Evolutionary conservation across 805 yeast genomes (phyloP), one percentile per base, ranked within the genome.

Genomic region (Kluyveromyces siamensis): DNA sequence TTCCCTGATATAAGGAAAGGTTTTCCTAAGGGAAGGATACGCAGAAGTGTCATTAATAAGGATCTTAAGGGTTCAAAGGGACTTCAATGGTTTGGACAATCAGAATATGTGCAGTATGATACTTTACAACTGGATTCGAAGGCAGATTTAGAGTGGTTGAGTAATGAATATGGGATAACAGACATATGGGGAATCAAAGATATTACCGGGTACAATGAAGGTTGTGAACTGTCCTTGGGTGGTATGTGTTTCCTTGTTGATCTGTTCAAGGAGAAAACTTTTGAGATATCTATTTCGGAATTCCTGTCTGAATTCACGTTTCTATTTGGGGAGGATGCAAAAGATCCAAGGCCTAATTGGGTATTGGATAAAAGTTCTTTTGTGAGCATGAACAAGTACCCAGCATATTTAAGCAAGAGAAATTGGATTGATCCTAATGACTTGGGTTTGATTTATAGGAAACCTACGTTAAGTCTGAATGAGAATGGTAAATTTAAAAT

Each of bases 261-360:
- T 3, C 6, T 16, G 18, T 21, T 43, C 27, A 17, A 33, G 5
- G 17, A 36, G n/a, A n/a, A 16, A 7, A 16, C 6, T 16, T 43
- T 43, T 37, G 39, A 43, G n/a, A 19, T 27, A 6, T 11, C 30
- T 4, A 30, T 30, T 30, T 30, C 35, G 2, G 4, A 35, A 13
- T 47, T 80, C 1, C 62, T 83, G 7, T 75, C 80, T 8, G 86
- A 75, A 13, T 56, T 88, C 11, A 87, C 85, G 53, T 72, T 87
- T 1, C 66, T 90, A 36, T 89, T 80, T 68, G 95, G 95, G 1
- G 60, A 63, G 2, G 87, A 81, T 53, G 83, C 86, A 1, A 79
- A 76, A 2, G 96, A 87, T 46, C 95, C 96, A 3, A 71, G 96
- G 48, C 79, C 80, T 0, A 77, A 76, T 44, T 89, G 96, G 96